Conservation (phyloP, 768 basidiomycete genomes). For the Ephemerocybe angulata region DNA sequence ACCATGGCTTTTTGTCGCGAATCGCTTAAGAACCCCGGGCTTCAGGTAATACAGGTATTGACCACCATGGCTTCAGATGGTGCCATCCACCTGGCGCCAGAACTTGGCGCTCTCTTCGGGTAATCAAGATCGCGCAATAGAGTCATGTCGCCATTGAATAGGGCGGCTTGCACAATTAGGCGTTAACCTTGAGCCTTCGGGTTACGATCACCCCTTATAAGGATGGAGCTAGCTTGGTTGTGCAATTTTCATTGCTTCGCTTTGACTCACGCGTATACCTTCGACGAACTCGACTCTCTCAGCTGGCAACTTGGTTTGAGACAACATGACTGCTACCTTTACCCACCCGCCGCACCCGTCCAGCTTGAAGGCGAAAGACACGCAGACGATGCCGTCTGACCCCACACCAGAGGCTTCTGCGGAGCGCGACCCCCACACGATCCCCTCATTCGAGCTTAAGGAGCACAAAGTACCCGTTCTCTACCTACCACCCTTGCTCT, state of each 20-base stretch:
- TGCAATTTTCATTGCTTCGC: not conserved
- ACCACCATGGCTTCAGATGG: not conserved
- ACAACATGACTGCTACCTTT: slow-evolving; percentile 25
- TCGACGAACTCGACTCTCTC: not conserved
- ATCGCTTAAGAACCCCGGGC: too few relatives aligned
- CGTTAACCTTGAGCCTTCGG: not conserved
- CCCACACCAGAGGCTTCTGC: slow-evolving; percentile 11
- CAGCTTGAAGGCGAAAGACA: not conserved
- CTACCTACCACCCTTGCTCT: slow-evolving; percentile 83
- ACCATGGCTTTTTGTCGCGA: too few relatives aligned
- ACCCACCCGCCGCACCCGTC: slow-evolving; percentile 33
- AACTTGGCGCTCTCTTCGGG: not conserved
- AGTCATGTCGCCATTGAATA: slow-evolving; percentile 9
- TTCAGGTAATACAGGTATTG: not conserved
- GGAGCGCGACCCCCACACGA: slow-evolving; percentile 49
- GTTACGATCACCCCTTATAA: not conserved
- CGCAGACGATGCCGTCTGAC: not conserved
- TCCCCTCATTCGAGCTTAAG: slow-evolving; percentile 48
- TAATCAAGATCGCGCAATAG: slow-evolving; percentile 8
- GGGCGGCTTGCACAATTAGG: slow-evolving; percentile 3
- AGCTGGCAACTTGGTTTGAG: not conserved
- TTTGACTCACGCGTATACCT: not conserved
- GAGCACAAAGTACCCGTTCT: slow-evolving; percentile 49
- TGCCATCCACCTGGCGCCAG: not conserved
- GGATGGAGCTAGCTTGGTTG: not conserved